phyloP scores from a whole-genome alignment of 2,329 filamentous ascomycete species.

The Alternaria incomplexa region DNA sequence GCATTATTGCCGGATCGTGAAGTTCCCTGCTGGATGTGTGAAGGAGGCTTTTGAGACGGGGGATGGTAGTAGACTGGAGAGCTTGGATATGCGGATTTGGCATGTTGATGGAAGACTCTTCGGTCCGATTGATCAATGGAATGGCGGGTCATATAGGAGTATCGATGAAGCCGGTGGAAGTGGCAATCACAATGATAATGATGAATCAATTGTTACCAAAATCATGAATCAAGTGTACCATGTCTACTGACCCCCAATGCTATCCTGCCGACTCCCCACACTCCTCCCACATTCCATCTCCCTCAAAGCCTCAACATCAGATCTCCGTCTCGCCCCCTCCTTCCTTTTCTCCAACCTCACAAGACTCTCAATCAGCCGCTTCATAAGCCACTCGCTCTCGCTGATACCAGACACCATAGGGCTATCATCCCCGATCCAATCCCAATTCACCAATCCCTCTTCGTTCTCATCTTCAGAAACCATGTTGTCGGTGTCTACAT shows the following conservation, averaged over 20 bases:
- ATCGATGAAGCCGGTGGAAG: neutral
- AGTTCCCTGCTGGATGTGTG: no score
- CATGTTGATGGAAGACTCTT: neutral
- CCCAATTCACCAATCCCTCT: constrained; percentile 70
- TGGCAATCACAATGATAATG: neutral
- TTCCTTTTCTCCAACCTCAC: constrained; percentile 43
- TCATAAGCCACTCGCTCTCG: constrained; percentile 72
- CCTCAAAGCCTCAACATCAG: neutral
- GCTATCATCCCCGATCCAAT: constrained; percentile 73
- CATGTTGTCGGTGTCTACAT: constrained; percentile 6
- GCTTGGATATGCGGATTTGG: no score
- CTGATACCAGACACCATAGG: constrained; percentile 68
- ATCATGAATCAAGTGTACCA: neutral
- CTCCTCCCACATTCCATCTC: constrained; percentile 1
- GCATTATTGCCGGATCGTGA: no score
- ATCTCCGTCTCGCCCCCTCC: constrained; percentile 13
- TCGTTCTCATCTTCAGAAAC: constrained; percentile 61
- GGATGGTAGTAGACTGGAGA: no score
- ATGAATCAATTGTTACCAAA: neutral
- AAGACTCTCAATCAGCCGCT: constrained; percentile 70
- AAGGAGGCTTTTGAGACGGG: no score
- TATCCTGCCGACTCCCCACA: neutral
- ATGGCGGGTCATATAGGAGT: no score
- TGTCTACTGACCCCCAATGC: neutral
- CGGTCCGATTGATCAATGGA: neutral